These are phyloP conservation scores for Rosa persica DNA, from an alignment of 306 rosid genomes.

Conservation along the genomic window DNA sequence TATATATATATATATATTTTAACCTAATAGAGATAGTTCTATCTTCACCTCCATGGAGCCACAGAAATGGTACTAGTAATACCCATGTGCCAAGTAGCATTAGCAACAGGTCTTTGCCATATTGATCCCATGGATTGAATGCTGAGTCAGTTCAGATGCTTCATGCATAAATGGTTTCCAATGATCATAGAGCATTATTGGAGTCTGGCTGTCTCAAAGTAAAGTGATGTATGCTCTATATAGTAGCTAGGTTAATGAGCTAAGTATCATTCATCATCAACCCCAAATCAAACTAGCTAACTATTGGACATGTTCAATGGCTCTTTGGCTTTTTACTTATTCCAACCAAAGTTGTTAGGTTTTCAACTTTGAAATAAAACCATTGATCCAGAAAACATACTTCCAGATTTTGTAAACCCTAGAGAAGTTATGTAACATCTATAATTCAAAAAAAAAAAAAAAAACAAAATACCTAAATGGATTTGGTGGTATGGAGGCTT, in stretches of 20 bases:
- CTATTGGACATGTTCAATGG: background rate
- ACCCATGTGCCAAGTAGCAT: slow-evolving; percentile 24
- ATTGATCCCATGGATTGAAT: slow-evolving; percentile 14
- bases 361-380: background rate
- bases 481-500: background rate
- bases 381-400: background rate
- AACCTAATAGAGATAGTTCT: background rate
- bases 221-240: background rate
- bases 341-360: background rate
- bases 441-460: background rate
- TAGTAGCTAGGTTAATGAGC: background rate
- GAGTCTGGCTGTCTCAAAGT: slow-evolving; percentile 13
- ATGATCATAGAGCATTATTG: slow-evolving; percentile 16
- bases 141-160: slow-evolving; percentile 24
- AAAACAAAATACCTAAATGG: background rate
- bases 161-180: slow-evolving; percentile 25
- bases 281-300: background rate
- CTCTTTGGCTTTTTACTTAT: background rate
- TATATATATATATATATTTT: too few relatives aligned
- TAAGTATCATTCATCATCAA: background rate
- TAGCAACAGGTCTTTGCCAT: slow-evolving; percentile 7
- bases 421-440: background rate
- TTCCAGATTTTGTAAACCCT: background rate
- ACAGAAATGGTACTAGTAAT: background rate
- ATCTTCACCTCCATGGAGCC: background rate